Evolutionary conservation across 1,284 basidiomycete species (phyloP).

Genomic region (Leccinum angustisporum): DNA sequence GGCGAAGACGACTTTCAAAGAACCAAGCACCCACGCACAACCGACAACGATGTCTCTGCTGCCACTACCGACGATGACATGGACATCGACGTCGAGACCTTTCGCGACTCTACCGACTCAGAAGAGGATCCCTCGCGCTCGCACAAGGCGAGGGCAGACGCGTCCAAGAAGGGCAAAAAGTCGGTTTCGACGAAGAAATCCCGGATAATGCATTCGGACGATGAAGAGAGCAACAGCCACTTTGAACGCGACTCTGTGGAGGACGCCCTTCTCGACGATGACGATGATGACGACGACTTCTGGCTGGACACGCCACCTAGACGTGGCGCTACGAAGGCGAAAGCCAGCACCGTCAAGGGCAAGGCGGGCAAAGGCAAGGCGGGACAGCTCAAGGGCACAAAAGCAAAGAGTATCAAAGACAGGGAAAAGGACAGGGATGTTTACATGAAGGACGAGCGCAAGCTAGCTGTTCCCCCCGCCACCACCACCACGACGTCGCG

Average conservation of each 20-base stretch:
- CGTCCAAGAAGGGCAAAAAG: slow-evolving; percentile 16
- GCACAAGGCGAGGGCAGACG: slow-evolving; percentile 4
- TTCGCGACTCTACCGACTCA: slow-evolving; percentile 10
- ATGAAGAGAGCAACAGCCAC: slow-evolving; percentile 29
- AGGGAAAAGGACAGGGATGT: slow-evolving; percentile 37
- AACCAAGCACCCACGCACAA: slow-evolving; percentile 32
- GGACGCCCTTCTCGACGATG: slow-evolving; percentile 17
- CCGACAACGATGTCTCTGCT: slow-evolving; percentile 15
- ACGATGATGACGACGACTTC: slow-evolving; percentile 37
- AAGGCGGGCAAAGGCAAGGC: slow-evolving; percentile 19
- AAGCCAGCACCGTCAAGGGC: slow-evolving; percentile 26
- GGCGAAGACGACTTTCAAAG: slow-evolving; percentile 19
- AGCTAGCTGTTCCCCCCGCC: slow-evolving; percentile 15
- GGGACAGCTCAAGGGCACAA: slow-evolving; percentile 21
- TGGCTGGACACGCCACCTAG: slow-evolving; percentile 32
- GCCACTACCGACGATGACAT: slow-evolving; percentile 16
- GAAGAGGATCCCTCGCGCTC: slow-evolving; percentile 8
- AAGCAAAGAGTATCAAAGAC: slow-evolving; percentile 28
- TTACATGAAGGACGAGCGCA: slow-evolving; percentile 43
- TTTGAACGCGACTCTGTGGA: slow-evolving; percentile 21
- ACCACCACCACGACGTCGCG: slow-evolving; percentile 18
- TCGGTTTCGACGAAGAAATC: slow-evolving; percentile 18
- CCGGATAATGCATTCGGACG: slow-evolving; percentile 27
- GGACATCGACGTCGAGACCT: slow-evolving; percentile 26
- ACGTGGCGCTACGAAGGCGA: slow-evolving; percentile 30